Evolutionary conservation across 495 filamentous ascomycete species (phyloP), one percentile per base, ranked within the genome.

Genomic region (Neurospora sp.): DNA sequence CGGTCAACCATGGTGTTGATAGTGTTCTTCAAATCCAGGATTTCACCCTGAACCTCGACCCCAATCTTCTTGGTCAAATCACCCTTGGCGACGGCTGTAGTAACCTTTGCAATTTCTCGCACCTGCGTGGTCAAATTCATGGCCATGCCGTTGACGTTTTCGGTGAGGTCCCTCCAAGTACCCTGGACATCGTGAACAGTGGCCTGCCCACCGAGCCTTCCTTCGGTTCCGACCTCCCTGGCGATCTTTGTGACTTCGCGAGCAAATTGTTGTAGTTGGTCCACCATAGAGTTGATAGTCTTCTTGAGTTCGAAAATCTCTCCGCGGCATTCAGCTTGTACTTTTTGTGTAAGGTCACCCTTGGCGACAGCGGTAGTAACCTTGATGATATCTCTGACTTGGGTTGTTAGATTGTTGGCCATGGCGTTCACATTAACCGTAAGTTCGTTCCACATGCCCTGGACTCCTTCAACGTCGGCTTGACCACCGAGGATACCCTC

Each of bases 1-100:
- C 94, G 90, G 81, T 99, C 96, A 78, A 99, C 96, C 96, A 99
- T 99, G 81, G 93, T 93, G 78, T 99, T 99, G 82, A 99, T 99
- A 1, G 96, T 99, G 77, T 92, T 92, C 85, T 99, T 99, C 53
- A 99, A 85, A 78, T 93, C 91, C 65, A 97, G 82, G 75, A 99
- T 99, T 81, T 99, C 96, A 76, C 96, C 96, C 78, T 96, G 91
- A 53, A 96, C 96, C 75, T 98, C 94, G 70, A 97, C 96, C 10
- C 92, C 92, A 75, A 99, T 96, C 84, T 98, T 98, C 82, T 95
- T 92, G 75, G 92, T 96, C 74, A 99, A 83, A 79, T 99, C 96
- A 74, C 96, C 96, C 77, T 89, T 91, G 27, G 96, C 96, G 74
- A 99, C 96, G 73, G 96, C 96, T 17, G 95, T 97, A 2, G 96